phyloP scores from a whole-genome alignment of 2,329 filamentous ascomycete genomes.

The Chaetomium olivaceum region DNA sequence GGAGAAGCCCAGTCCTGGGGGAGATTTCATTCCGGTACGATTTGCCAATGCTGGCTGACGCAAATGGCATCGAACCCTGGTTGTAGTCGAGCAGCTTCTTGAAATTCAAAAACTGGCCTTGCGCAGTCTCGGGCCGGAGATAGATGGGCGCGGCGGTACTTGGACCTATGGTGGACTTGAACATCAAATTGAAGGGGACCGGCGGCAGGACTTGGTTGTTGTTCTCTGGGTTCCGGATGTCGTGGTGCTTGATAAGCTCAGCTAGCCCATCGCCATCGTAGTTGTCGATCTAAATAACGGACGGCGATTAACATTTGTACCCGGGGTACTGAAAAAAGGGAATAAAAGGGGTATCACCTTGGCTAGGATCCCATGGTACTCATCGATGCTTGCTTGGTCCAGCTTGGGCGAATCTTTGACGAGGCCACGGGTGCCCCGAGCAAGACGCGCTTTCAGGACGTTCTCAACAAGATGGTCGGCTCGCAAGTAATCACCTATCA shows the following conservation, averaged over 20 bases:
- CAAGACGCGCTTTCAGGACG: conserved; percentile 62
- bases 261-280: conserved; percentile 12
- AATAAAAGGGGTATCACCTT: not conserved
- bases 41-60: conserved; percentile 14
- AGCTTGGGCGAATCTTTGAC: conserved; percentile 52
- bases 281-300: conserved; percentile 11
- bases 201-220: conserved; percentile 16
- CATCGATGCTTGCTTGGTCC: conserved; percentile 60
- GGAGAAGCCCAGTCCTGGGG: conserved; percentile 4
- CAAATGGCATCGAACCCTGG: conserved; percentile 17
- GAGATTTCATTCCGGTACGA: conserved; percentile 16
- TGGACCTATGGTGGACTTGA: conserved; percentile 9
- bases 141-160: conserved; percentile 13
- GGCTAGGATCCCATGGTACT: conserved; percentile 59
- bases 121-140: conserved; percentile 12
- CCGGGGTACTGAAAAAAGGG: not conserved
- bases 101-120: conserved; percentile 17
- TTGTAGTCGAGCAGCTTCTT: conserved; percentile 20
- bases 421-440: conserved; percentile 58
- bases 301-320: not conserved
- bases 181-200: conserved; percentile 15
- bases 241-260: conserved; percentile 6
- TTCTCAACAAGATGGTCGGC: conserved; percentile 69
- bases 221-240: conserved; percentile 13
- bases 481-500: conserved; percentile 58